Conservation (phyloP, 768 basidiomycete species). For the Daedalea quercina region DNA sequence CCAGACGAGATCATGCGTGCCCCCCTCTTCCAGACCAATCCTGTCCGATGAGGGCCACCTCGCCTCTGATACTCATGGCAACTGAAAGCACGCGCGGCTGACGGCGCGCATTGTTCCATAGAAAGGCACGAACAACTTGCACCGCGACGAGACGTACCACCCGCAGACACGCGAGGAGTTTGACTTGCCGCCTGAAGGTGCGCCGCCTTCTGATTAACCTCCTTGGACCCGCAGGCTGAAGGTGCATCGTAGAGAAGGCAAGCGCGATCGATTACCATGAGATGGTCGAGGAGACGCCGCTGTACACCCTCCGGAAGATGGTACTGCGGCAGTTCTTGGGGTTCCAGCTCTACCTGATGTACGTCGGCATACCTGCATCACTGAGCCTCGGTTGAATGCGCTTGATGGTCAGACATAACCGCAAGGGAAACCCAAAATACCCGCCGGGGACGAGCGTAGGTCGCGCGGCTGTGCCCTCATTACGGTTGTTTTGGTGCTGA, state of each 20-base stretch:
- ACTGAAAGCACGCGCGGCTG: no score
- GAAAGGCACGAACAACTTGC: constrained; percentile 19
- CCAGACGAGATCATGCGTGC: no score
- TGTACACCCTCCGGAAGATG: constrained; percentile 38
- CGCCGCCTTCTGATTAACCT: background rate
- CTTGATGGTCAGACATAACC: constrained; percentile 11
- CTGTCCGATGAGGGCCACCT: no score
- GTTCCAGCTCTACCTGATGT: constrained; percentile 21
- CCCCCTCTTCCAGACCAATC: no score
- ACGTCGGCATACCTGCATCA: background rate
- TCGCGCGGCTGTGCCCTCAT: background rate
- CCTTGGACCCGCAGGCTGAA: constrained; percentile 13
- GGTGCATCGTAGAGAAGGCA: constrained; percentile 5
- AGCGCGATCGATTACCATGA: constrained; percentile 20
- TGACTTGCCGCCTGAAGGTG: constrained; percentile 14
- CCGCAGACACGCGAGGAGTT: constrained; percentile 15
- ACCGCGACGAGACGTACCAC: constrained; percentile 20
- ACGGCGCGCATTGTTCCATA: background rate
- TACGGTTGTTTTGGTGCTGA: background rate
- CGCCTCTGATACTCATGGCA: no score
- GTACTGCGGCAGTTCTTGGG: constrained; percentile 42
- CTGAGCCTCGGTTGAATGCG: background rate
- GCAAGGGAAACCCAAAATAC: constrained; percentile 21
- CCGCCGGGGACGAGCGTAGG: constrained; percentile 18
- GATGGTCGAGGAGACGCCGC: constrained; percentile 20